Conservation (phyloP, 345 rosid species). For the Melastoma malabathricum region DNA sequence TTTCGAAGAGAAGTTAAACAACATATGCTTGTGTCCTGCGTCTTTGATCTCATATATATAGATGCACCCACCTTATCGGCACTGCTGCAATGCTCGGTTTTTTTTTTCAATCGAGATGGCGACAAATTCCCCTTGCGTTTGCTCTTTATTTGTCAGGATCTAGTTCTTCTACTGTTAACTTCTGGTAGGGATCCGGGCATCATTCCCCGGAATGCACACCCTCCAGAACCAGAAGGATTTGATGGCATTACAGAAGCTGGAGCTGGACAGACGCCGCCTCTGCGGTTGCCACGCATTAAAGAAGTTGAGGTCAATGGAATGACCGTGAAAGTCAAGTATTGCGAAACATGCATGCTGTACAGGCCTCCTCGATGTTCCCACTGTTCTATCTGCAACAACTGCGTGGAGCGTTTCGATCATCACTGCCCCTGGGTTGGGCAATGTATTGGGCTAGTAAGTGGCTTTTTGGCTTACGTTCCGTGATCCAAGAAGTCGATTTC, state of each 20-base stretch:
- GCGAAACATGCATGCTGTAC: constrained; percentile 97
- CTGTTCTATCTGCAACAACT: constrained; percentile 97
- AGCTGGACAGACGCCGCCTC: constrained; percentile 66
- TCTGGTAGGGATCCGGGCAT: constrained; percentile 99
- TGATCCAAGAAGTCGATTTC: not conserved
- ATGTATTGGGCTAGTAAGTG: constrained; percentile 82
- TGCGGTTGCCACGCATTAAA: constrained; percentile 73
- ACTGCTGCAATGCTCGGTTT: too few relatives aligned
- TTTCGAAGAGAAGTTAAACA: too few relatives aligned
- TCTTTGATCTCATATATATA: too few relatives aligned
- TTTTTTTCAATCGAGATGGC: too few relatives aligned
- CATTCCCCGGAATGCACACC: constrained; percentile 84
- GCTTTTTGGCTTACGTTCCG: constrained; percentile 4
- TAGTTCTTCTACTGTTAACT: constrained; percentile 71
- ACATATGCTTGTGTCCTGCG: too few relatives aligned
- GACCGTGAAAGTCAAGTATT: constrained; percentile 68
- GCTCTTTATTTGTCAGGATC: constrained; percentile 37
- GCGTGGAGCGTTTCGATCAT: constrained; percentile 92
- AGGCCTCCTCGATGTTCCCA: constrained; percentile 98
- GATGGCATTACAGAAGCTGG: constrained; percentile 48
- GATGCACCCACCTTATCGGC: too few relatives aligned
- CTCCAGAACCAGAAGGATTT: constrained; percentile 80
- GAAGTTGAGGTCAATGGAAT: constrained; percentile 79
- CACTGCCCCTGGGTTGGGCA: constrained; percentile 99
- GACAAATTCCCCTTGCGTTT: too few relatives aligned